phyloP scores from a whole-genome alignment of 345 rosid species.

The Fremontodendron californicum region DNA sequence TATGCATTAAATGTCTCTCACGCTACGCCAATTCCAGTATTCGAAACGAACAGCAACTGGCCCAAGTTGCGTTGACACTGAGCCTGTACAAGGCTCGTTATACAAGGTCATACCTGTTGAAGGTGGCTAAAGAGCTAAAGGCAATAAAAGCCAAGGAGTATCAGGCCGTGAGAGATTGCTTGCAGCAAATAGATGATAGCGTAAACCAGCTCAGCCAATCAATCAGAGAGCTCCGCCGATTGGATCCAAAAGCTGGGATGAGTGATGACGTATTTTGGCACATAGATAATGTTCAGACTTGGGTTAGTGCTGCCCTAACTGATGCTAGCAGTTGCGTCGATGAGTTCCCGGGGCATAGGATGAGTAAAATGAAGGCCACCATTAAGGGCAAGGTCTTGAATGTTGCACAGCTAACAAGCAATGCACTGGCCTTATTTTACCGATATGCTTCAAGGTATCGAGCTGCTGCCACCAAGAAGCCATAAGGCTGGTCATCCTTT shows the following conservation, averaged over 20 bases:
- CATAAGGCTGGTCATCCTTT: neutral
- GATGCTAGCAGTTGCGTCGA: conserved; percentile 58
- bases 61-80: conserved; percentile 55
- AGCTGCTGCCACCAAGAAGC: conserved; percentile 26
- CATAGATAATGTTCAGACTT: conserved; percentile 57
- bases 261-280: conserved; percentile 42
- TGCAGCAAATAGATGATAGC: conserved; percentile 47
- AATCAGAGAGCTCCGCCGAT: conserved; percentile 48
- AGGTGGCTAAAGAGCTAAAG: conserved; percentile 39
- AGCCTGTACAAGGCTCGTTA: conserved; percentile 54
- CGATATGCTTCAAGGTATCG: conserved; percentile 42
- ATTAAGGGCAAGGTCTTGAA: conserved; percentile 74
- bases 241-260: conserved; percentile 16
- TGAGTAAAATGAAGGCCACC: conserved; percentile 67
- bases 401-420: conserved; percentile 72
- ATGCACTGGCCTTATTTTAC: conserved; percentile 72
- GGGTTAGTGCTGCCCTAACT: conserved; percentile 74
- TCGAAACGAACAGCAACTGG: conserved; percentile 49
- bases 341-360: conserved; percentile 48
- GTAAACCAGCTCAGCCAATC: conserved; percentile 58
- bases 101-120: conserved; percentile 49
- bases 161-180: conserved; percentile 54
- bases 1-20: conserved; percentile 57
- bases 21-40: conserved; percentile 32
- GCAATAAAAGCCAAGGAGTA: conserved; percentile 37